Percentiles rank a stretch among this genome's conserved stretches.
These are phyloP conservation scores for Hypoxylon rubiginosum DNA, from an alignment of 2,329 filamentous ascomycete species.

Conservation along the genomic window DNA sequence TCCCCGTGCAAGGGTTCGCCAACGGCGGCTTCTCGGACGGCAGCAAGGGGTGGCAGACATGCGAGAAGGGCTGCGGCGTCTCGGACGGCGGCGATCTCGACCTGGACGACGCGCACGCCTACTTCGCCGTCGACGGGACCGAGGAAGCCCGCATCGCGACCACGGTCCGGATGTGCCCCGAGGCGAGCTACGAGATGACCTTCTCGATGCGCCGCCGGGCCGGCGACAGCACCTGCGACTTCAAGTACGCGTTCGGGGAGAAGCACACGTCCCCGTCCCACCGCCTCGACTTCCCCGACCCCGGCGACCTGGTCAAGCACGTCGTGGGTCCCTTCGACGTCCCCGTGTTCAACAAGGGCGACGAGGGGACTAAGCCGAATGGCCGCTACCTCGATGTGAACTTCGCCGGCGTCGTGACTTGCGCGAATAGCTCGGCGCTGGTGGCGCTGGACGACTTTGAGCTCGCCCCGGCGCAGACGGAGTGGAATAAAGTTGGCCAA, in stretches of 20 bases:
- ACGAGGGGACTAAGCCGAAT: neutral
- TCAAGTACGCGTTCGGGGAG: constrained; percentile 10
- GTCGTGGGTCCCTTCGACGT: constrained; percentile 2
- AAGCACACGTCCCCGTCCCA: neutral
- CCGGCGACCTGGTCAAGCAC: neutral
- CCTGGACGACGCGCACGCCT: neutral
- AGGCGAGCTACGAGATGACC: constrained; percentile 3
- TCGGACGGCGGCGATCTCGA: neutral
- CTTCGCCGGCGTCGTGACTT: neutral
- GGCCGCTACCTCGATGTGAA: neutral
- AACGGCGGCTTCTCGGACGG: constrained; percentile 11
- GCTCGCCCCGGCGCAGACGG: neutral
- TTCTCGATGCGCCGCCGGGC: neutral
- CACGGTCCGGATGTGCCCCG: constrained; percentile 6
- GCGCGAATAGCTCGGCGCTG: neutral
- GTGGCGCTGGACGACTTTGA: constrained; percentile 7
- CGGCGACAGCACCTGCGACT: neutral
- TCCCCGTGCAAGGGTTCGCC: neutral
- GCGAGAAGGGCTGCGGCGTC: neutral
- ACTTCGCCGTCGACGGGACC: constrained; percentile 1
- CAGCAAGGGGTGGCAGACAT: neutral
- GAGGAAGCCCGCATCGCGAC: neutral
- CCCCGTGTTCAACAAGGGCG: neutral
- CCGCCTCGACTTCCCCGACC: neutral
- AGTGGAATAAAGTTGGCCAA: too few relatives aligned